Base-by-base conservation (phyloP, 306 rosid genomes). In the Crotalaria pallida region DNA sequence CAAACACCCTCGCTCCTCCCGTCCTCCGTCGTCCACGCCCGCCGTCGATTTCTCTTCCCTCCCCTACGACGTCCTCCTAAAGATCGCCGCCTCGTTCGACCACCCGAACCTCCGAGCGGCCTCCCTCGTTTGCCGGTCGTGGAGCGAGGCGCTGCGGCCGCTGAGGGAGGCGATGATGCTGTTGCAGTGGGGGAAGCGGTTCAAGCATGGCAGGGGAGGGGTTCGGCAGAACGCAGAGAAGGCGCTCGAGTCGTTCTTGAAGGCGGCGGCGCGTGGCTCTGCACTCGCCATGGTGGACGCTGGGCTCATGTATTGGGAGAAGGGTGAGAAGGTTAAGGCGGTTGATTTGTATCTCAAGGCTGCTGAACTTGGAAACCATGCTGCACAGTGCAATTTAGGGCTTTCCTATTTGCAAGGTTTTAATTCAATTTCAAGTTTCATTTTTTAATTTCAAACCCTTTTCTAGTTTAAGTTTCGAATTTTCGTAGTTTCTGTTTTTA, bases 231-330 rank as follows among this genome's bases (percentile, higher is more conserved):
- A 84, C 65, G 27, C 48, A 6, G 87, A 78, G 0, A 90, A 94
- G 81, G 97, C 98, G 1, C 85, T 90, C 1, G 82, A 87, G 10
- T 81, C 86, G 66, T 94, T 90, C 67, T 19, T 76, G 59, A 90
- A 84, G 74, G 98, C 87, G 10, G 95, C 87, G 13, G 82, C 81
- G 51, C 87, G 75, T 9, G 98, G 97, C 10, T 90, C 96, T 0
- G 72, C 97, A 1, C 60, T 85, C 57, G 96, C 90, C 2, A 90
- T 90, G 97, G 98, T 94, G 33, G 96, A 90, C 52, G 98, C 97
- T 4, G 97, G 98, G 3, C 84, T 94, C 1, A 71, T 94, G 40
- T 79, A 79, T 26, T 90, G 97, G 96, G 97, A 93, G 84, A 77
- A 55, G 43, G 97, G 96, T 0, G 71, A 79, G 33, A 84, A 64